These are phyloP conservation scores for Phaffia tasmanica DNA, from an alignment of 768 basidiomycete genomes.

Conservation along the genomic window DNA sequence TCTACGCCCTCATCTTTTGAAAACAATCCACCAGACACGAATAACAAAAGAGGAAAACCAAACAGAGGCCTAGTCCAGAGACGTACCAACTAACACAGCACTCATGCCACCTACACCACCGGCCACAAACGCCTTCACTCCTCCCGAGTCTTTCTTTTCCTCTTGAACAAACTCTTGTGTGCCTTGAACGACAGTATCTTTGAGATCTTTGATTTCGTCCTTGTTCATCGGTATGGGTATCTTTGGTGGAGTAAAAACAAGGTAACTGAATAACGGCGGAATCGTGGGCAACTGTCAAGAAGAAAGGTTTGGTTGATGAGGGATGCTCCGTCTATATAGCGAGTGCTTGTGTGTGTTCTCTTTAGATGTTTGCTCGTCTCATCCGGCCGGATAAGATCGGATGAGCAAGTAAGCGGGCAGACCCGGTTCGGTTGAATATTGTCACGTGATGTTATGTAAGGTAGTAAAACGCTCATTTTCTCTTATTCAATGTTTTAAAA, in stretches of 20 bases:
- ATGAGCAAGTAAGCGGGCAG: too few relatives aligned
- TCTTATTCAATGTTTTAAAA: too few relatives aligned
- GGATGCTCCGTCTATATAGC: too few relatives aligned
- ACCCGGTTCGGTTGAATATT: too few relatives aligned
- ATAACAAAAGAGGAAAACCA: neutral
- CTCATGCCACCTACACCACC: slow-evolving; percentile 85
- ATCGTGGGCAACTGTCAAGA: slow-evolving; percentile 6
- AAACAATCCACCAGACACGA: neutral
- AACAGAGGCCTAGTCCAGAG: neutral
- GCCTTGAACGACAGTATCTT: slow-evolving; percentile 16
- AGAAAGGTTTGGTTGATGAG: too few relatives aligned
- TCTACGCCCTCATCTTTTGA: neutral
- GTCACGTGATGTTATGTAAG: too few relatives aligned
- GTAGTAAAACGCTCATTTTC: too few relatives aligned
- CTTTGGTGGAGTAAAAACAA: slow-evolving; percentile 6
- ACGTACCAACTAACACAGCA: slow-evolving; percentile 80
- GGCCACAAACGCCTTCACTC: slow-evolving; percentile 72
- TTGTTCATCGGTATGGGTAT: slow-evolving; percentile 2
- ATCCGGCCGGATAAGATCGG: too few relatives aligned
- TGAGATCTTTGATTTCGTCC: slow-evolving; percentile 17
- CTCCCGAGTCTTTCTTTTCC: slow-evolving; percentile 12
- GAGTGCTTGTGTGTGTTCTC: too few relatives aligned
- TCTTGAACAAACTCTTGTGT: slow-evolving; percentile 21
- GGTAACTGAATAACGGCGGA: slow-evolving; percentile 23
- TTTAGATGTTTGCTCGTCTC: too few relatives aligned